Percentiles rank a stretch among this genome's conserved stretches.
phyloP scores from a whole-genome alignment of 345 rosid genomes.

The Pseudoturritis turrita region DNA sequence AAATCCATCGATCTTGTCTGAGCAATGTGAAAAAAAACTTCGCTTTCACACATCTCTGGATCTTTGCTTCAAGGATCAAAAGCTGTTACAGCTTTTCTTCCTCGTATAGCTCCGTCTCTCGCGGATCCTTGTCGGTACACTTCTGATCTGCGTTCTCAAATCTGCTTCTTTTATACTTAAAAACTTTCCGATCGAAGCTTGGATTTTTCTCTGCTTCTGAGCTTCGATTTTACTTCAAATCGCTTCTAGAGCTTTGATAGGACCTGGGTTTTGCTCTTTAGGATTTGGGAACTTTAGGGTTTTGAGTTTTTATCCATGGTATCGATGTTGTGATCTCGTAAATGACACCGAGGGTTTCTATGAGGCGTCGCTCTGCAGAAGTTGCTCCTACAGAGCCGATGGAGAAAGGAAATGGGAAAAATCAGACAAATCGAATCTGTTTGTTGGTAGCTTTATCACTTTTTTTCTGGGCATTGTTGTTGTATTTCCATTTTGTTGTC shows the following conservation, averaged over 20 bases:
- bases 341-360: conserved; percentile 31
- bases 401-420: conserved; percentile 63
- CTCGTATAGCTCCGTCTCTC: conserved; percentile 11
- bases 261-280: background rate
- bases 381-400: conserved; percentile 35
- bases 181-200: background rate
- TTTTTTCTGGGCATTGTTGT: conserved; percentile 58
- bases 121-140: conserved; percentile 24
- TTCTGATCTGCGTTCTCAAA: conserved; percentile 5
- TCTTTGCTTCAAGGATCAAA: background rate
- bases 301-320: background rate
- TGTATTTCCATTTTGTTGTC: conserved; percentile 66
- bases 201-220: conserved; percentile 3
- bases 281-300: conserved; percentile 9
- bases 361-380: conserved; percentile 68
- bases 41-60: conserved; percentile 8
- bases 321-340: conserved; percentile 23
- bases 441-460: conserved; percentile 49
- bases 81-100: background rate
- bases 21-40: background rate
- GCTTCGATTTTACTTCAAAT: conserved; percentile 1
- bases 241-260: background rate
- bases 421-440: conserved; percentile 50
- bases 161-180: background rate
- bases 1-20: conserved; percentile 1